Evolutionary conservation across 1,139 yeast genomes (phyloP).

Genomic region (Yamadazyma diddensiae): DNA sequence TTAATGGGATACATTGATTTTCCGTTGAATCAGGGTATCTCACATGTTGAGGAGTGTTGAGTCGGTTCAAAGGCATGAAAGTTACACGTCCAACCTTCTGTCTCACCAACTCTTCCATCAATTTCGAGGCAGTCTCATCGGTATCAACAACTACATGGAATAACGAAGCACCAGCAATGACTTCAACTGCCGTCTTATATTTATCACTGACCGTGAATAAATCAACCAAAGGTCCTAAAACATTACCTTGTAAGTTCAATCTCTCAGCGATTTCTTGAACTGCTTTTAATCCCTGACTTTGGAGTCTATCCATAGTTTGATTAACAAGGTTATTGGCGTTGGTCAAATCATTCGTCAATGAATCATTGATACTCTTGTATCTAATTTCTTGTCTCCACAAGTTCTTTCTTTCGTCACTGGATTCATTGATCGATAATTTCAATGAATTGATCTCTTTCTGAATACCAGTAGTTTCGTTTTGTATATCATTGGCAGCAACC

Average conservation of each 20-base stretch:
- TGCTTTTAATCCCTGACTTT: slow-evolving; percentile 66
- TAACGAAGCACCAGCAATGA: slow-evolving; percentile 80
- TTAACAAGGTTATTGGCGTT: slow-evolving; percentile 58
- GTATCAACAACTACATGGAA: slow-evolving; percentile 89
- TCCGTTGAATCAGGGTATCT: slow-evolving; percentile 56
- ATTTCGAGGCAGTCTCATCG: slow-evolving; percentile 75
- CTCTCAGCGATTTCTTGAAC: slow-evolving; percentile 58
- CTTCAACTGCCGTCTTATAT: slow-evolving; percentile 83
- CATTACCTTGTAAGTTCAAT: slow-evolving; percentile 54
- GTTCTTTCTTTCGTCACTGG: slow-evolving; percentile 65
- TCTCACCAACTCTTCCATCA: slow-evolving; percentile 76
- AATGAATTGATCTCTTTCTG: slow-evolving; percentile 34
- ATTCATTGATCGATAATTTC: slow-evolving; percentile 39
- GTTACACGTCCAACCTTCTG: slow-evolving; percentile 81
- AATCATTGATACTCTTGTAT: slow-evolving; percentile 51
- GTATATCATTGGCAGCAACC: slow-evolving; percentile 21
- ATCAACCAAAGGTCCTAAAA: slow-evolving; percentile 84
- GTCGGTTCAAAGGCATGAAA: slow-evolving; percentile 81
- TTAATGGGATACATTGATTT: slow-evolving; percentile 66
- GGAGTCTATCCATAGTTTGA: slow-evolving; percentile 72
- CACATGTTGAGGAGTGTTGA: slow-evolving; percentile 24
- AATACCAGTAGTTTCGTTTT: slow-evolving; percentile 23
- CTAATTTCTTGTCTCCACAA: slow-evolving; percentile 82
- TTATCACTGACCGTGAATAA: slow-evolving; percentile 77
- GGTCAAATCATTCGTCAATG: slow-evolving; percentile 53